Evolutionary conservation across 2,329 filamentous ascomycete genomes (phyloP).

Genomic region (Microsporum canis): DNA sequence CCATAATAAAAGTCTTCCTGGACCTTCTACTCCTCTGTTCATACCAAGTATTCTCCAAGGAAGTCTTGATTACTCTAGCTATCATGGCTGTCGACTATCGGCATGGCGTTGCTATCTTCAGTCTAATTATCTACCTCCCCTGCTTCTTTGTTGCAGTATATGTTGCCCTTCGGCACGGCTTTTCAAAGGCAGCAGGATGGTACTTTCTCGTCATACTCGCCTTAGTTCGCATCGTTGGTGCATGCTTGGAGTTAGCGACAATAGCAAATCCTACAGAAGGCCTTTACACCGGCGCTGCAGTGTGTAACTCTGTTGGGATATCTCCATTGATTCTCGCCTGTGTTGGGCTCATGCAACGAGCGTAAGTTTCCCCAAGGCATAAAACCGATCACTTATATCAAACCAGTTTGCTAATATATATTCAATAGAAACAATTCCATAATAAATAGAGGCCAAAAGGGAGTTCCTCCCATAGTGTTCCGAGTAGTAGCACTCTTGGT

Average conservation of each 20-base stretch:
- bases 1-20: background rate
- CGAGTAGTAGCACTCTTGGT: background rate
- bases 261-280: conserved; percentile 32
- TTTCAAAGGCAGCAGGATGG: conserved; percentile 40
- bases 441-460: background rate
- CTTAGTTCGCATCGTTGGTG: conserved; percentile 41
- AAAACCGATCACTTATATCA: background rate
- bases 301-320: conserved; percentile 39
- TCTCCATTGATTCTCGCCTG: conserved; percentile 40
- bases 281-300: conserved; percentile 32
- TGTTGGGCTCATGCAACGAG: conserved; percentile 34
- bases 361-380: conserved; percentile 17
- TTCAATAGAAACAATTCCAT: background rate
- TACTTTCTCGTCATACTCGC: conserved; percentile 44
- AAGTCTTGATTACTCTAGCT: background rate
- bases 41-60: background rate
- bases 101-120: conserved; percentile 23
- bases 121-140: conserved; percentile 30
- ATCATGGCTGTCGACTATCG: conserved; percentile 21
- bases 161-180: conserved; percentile 29
- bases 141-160: conserved; percentile 21
- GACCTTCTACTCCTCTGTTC: background rate
- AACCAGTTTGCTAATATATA: background rate
- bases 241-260: conserved; percentile 40
- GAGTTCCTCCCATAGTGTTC: background rate